Evolutionary conservation across 202 grass and related monocot genomes (phyloP).

Genomic region (Zoysia matrella): DNA sequence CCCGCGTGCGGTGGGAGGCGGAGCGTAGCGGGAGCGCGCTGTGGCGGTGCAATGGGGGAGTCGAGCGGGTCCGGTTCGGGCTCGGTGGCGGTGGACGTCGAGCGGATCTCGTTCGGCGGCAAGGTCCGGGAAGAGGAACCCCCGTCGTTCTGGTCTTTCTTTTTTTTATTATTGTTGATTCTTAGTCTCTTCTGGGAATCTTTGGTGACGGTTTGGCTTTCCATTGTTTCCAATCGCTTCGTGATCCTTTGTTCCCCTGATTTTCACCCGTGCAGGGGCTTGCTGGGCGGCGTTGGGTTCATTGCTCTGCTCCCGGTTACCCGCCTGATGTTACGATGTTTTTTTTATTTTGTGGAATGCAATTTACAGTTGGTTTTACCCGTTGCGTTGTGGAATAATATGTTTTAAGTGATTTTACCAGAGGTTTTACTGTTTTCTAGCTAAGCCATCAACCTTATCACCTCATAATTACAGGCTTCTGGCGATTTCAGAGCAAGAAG

Average conservation of each 20-base stretch:
- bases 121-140: conserved; percentile 47
- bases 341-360: not conserved
- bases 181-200: not conserved
- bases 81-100: conserved; percentile 61
- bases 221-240: not conserved
- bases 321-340: not conserved
- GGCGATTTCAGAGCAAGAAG: not conserved
- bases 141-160: not conserved
- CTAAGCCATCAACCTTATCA: not conserved
- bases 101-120: conserved; percentile 9
- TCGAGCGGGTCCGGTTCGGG: conserved; percentile 60
- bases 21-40: not conserved
- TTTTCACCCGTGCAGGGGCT: not conserved
- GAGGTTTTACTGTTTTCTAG: not conserved
- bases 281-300: not conserved
- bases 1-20: not conserved
- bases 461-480: not conserved
- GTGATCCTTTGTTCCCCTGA: not conserved
- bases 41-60: conserved; percentile 57
- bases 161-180: not conserved
- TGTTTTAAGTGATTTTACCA: not conserved
- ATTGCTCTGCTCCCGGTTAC: not conserved
- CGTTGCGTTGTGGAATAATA: too few species aligned
- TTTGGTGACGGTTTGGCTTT: not conserved
- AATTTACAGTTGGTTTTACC: not conserved